Conservation (phyloP, 208 protist species). For the Acanthamoeba sp. region DNA sequence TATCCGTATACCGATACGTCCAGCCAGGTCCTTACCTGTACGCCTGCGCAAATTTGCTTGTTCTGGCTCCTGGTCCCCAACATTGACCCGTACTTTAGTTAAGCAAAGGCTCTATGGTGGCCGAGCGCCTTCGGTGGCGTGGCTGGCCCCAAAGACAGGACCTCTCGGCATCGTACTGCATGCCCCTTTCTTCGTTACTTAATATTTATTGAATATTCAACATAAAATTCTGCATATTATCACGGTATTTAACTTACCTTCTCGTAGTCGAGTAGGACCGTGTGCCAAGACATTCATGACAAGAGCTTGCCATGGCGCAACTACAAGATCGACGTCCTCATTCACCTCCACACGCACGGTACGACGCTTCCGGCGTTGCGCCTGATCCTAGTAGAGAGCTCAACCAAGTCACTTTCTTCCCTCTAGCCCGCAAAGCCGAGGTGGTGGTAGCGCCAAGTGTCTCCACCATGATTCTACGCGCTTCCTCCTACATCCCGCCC, state of each 20-base stretch:
- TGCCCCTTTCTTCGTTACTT: neutral
- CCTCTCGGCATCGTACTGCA: neutral
- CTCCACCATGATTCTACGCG: neutral
- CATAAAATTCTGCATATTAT: no score
- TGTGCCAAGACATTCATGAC: neutral
- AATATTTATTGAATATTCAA: no score
- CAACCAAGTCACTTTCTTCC: neutral
- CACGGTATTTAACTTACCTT: neutral
- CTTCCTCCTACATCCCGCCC: neutral
- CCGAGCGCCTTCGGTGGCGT: neutral
- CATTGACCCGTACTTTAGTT: neutral
- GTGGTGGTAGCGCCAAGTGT: neutral
- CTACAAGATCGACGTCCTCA: slow-evolving; percentile 1
- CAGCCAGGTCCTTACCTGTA: no score
- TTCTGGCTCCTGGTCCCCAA: neutral
- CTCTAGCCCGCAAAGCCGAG: neutral
- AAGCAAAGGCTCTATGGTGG: neutral
- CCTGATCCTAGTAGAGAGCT: no score
- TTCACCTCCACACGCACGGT: neutral
- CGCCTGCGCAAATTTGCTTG: neutral
- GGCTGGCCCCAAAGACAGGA: neutral
- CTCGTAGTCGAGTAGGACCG: neutral
- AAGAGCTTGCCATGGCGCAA: neutral
- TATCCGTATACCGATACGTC: no score
- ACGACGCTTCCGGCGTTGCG: no score